Percentiles rank a stretch among this genome's conserved stretches.
Conservation (phyloP, 2,329 filamentous ascomycete genomes). For the Bipolaris bicolor region DNA sequence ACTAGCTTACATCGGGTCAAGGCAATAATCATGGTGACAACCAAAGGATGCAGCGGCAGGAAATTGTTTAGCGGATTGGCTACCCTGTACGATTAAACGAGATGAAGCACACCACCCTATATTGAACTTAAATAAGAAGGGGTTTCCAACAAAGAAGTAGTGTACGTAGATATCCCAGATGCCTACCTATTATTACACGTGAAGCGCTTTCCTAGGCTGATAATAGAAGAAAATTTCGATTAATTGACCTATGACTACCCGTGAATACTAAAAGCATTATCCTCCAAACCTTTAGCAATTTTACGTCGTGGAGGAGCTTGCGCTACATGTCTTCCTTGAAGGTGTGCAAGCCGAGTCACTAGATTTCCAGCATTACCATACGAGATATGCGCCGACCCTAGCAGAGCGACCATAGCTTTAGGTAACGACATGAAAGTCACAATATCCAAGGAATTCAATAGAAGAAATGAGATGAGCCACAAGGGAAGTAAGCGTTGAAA, state of each 20-base stretch:
- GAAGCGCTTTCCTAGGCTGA: background rate
- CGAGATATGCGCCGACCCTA: too few relatives aligned
- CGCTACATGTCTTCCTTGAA: background rate
- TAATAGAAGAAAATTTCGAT: background rate
- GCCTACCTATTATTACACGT: background rate
- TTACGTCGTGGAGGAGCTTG: background rate
- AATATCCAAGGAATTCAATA: too few relatives aligned
- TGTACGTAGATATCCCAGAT: background rate
- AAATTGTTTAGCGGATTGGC: background rate
- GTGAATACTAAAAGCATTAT: background rate
- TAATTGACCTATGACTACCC: background rate
- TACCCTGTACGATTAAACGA: background rate
- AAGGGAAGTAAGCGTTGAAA: too few relatives aligned
- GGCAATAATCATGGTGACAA: background rate
- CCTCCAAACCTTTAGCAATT: background rate
- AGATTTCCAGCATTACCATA: too few relatives aligned
- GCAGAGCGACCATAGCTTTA: too few relatives aligned
- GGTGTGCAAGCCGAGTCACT: background rate
- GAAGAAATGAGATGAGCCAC: too few relatives aligned
- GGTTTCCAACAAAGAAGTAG: background rate
- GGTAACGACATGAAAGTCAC: too few relatives aligned
- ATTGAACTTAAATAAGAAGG: background rate
- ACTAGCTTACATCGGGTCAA: background rate
- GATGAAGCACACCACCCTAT: background rate
- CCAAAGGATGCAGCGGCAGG: background rate